These are phyloP conservation scores for Fusarium sp. DNA, from an alignment of 2,329 filamentous ascomycete genomes.

Conservation along the genomic window DNA sequence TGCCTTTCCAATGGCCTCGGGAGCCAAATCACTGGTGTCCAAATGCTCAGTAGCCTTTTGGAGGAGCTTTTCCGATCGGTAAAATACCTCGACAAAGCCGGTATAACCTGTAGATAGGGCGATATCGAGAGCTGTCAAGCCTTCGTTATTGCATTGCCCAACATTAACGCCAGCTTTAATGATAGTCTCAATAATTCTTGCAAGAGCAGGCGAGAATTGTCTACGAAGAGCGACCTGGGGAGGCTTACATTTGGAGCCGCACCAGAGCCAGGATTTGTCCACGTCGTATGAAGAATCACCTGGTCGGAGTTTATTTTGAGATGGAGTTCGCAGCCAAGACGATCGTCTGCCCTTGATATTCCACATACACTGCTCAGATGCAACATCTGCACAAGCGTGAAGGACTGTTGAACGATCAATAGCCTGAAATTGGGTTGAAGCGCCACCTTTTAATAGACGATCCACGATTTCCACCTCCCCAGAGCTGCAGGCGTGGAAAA, in stretches of 20 bases:
- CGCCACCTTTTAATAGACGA: slow-evolving; percentile 27
- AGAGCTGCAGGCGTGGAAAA: slow-evolving; percentile 37
- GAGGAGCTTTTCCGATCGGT: slow-evolving; percentile 12
- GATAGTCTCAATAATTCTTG: slow-evolving; percentile 23
- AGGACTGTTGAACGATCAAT: slow-evolving; percentile 4
- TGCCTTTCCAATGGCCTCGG: background rate
- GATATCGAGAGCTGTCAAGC: slow-evolving; percentile 25
- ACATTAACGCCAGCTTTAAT: slow-evolving; percentile 4
- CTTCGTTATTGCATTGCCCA: background rate
- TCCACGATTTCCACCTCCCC: slow-evolving; percentile 33
- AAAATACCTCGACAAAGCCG: slow-evolving; percentile 26
- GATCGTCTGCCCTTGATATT: background rate
- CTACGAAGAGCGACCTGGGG: background rate
- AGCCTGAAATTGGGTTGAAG: background rate
- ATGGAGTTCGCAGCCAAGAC: background rate
- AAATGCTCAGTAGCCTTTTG: background rate
- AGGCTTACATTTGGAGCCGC: background rate
- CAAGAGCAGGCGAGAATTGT: background rate
- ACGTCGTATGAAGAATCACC: accelerated
- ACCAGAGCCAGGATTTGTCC: background rate
- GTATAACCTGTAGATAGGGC: slow-evolving; percentile 20
- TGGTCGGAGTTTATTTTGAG: slow-evolving; percentile 13
- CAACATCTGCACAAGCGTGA: slow-evolving; percentile 33
- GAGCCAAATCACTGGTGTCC: background rate
- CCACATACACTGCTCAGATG: slow-evolving; percentile 28